Conservation (phyloP, 1,139 yeast species). For the Geotrichum klebahnii region DNA sequence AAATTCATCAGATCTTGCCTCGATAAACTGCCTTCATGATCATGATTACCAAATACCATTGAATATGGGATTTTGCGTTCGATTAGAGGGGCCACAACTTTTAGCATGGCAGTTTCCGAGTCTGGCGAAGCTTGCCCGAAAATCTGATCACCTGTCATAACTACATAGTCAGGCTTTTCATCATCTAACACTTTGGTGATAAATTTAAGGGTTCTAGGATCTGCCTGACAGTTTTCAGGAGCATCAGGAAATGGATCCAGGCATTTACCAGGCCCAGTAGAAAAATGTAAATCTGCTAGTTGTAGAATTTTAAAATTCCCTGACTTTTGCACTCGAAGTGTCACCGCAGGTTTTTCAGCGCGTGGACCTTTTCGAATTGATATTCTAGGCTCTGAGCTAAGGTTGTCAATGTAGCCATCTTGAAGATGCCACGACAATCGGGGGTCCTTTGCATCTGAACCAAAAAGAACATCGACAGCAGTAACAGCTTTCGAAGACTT, state of each 20-base stretch:
- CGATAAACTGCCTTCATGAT: slow-evolving; percentile 70
- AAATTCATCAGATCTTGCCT: slow-evolving; percentile 59
- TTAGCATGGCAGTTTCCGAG: slow-evolving; percentile 69
- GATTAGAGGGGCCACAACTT: slow-evolving; percentile 71
- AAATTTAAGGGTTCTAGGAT: slow-evolving; percentile 60
- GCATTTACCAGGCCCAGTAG: slow-evolving; percentile 73
- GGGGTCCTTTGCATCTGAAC: slow-evolving; percentile 71
- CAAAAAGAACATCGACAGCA: slow-evolving; percentile 63
- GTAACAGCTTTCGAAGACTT: slow-evolving; percentile 40
- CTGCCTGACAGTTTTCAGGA: slow-evolving; percentile 60
- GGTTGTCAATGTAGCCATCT: slow-evolving; percentile 33
- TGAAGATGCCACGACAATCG: slow-evolving; percentile 63
- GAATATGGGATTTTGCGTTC: slow-evolving; percentile 71
- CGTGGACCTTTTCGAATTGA: slow-evolving; percentile 41
- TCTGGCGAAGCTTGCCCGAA: slow-evolving; percentile 70
- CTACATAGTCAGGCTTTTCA: slow-evolving; percentile 77
- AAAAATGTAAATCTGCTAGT: slow-evolving; percentile 80
- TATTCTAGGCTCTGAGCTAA: slow-evolving; percentile 34
- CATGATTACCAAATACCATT: slow-evolving; percentile 75
- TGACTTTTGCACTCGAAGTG: slow-evolving; percentile 41
- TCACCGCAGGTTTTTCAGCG: slow-evolving; percentile 32
- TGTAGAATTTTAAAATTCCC: slow-evolving; percentile 71
- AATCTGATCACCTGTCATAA: slow-evolving; percentile 82
- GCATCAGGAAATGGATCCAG: slow-evolving; percentile 59
- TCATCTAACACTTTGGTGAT: slow-evolving; percentile 59